phyloP scores from a whole-genome alignment of 192 early-diverging fungal species.

The Lunasporangiospora selenospora region DNA sequence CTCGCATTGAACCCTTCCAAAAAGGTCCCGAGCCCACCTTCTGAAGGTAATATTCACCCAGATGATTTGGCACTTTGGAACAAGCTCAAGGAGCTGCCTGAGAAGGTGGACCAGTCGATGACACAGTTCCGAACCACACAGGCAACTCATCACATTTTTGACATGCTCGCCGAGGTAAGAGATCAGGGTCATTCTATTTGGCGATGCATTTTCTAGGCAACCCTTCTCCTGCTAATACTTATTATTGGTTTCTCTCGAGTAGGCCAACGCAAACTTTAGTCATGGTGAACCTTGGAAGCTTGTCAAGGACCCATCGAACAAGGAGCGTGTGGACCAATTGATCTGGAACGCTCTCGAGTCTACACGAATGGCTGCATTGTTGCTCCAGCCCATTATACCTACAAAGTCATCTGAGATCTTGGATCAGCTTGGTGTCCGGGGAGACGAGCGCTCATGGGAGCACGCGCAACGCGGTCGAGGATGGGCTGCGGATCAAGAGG shows the following conservation, averaged over 20 bases:
- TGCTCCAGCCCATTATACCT: conserved; percentile 91
- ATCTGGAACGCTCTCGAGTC: conserved; percentile 83
- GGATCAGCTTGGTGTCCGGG: conserved; percentile 64
- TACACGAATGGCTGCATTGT: conserved; percentile 70
- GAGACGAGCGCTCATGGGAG: conserved; percentile 63
- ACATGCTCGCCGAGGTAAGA: conserved; percentile 64
- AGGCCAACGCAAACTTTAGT: conserved; percentile 79
- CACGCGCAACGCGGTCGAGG: conserved; percentile 65
- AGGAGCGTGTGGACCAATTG: conserved; percentile 61
- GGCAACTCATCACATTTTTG: conserved; percentile 56
- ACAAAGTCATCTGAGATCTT: conserved; percentile 71
- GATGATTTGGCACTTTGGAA: conserved; percentile 43
- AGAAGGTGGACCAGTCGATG: conserved; percentile 48
- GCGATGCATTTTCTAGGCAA: background rate
- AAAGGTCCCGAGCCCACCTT: conserved; percentile 43
- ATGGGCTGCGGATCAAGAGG: conserved; percentile 49
- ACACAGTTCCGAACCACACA: conserved; percentile 25
- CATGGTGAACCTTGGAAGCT: conserved; percentile 83
- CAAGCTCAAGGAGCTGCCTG: conserved; percentile 32
- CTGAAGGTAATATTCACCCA: conserved; percentile 5
- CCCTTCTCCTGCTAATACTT: background rate
- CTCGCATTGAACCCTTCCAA: conserved; percentile 58
- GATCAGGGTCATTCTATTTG: background rate
- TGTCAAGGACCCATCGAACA: conserved; percentile 54
- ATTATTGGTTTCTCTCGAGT: background rate